Evolutionary conservation across 352 stramenopile species (phyloP).

Genomic region (Thalassiosira ordinaria): DNA sequence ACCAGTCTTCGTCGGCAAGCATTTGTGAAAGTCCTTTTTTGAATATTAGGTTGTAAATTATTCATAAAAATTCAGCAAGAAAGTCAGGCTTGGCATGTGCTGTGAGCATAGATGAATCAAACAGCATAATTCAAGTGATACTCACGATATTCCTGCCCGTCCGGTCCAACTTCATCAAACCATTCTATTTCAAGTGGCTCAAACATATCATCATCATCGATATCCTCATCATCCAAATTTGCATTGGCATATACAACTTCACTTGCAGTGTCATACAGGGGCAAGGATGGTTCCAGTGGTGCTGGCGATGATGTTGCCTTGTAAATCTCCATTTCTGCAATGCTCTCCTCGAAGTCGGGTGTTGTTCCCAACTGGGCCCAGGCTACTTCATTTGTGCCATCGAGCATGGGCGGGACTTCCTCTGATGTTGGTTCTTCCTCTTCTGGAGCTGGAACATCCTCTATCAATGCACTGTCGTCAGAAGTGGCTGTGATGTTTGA

Average conservation of each 20-base stretch:
- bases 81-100: neutral
- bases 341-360: slow-evolving; percentile 54
- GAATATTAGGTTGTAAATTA: no score
- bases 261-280: slow-evolving; percentile 2
- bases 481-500: slow-evolving; percentile 24
- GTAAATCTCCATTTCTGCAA: slow-evolving; percentile 40
- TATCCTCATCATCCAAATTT: slow-evolving; percentile 17
- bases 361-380: slow-evolving; percentile 28
- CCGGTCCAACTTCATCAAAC: slow-evolving; percentile 69
- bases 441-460: slow-evolving; percentile 7
- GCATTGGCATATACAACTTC: slow-evolving; percentile 7
- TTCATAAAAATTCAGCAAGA: neutral
- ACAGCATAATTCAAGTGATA: neutral
- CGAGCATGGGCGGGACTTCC: slow-evolving; percentile 9
- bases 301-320: neutral
- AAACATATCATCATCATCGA: slow-evolving; percentile 42
- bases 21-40: slow-evolving; percentile 61
- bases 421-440: slow-evolving; percentile 9
- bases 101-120: neutral
- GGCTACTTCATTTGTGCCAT: slow-evolving; percentile 25
- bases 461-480: slow-evolving; percentile 5
- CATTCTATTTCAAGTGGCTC: slow-evolving; percentile 52
- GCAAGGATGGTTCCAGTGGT: slow-evolving; percentile 1
- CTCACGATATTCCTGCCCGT: slow-evolving; percentile 68
- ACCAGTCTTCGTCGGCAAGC: slow-evolving; percentile 71